Base-by-base conservation (phyloP, 2,329 filamentous ascomycete species). In the Alternaria sp. region DNA sequence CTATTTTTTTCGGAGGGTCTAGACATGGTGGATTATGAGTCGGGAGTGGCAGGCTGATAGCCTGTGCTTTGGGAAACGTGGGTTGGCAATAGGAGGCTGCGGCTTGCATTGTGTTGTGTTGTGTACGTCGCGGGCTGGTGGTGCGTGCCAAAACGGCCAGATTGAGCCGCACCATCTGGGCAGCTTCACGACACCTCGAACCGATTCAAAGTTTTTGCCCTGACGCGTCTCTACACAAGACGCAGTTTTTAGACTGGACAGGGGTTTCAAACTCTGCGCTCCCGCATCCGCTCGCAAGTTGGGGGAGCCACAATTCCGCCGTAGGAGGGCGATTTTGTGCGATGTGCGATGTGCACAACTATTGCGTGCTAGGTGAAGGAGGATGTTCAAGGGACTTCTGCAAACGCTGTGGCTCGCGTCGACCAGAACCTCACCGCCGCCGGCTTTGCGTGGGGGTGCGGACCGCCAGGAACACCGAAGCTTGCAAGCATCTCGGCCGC, bases 1-100 rank as follows among this genome's bases (percentile, higher is more conserved):
- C 56, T 58, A 49, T 58, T 58, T 58, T 28, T 58, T 58, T 50
- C 56, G 54, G 51, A 58, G 44, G 56, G 56, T 55, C 56, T 58
- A 58, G 56, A 49, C 56, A 58, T 58, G 56, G 56, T 55, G 37
- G 51, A 58, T 50, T 58, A 48, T 58, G 56, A 58, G 56, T 58
- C 56, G 56, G 46, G 42, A 58, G 33, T 54, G 44, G 44, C 33
- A 55, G 36, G 56, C 56, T 55, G 56, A 55, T 49, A 58, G 56
- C 56, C 56, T 58, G 56, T 58, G 56, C 56, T 54, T 58, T 26
- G 55, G 51, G 31, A 55, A 58, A 58, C 56, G 56, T 58, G 56
- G 56, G 56, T 48, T 36, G 37, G 56, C 56, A 33, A 50, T 54
- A 58, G 42, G 55, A 45, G 51, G 56, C 51, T 58, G 56, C 56